phyloP scores from a whole-genome alignment of 148 eudicot genomes.

The Persicaria maculosa region DNA sequence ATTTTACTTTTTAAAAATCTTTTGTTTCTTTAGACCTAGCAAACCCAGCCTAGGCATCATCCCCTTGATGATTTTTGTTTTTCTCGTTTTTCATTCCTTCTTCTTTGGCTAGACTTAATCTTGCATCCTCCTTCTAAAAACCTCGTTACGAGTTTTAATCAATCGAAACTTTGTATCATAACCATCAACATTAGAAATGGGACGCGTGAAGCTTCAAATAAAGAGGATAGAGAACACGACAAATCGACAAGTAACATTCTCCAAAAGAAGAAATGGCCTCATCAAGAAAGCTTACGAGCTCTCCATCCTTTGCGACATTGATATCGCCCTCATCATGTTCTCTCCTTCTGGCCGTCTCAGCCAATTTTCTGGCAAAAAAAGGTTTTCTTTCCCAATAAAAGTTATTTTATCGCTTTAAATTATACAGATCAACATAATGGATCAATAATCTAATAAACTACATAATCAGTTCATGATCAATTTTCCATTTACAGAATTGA shows the following conservation, averaged over 20 bases:
- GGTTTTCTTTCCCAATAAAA: conserved; percentile 20
- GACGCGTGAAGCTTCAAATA: conserved; percentile 69
- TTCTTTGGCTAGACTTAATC: not conserved
- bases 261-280: conserved; percentile 80
- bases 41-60: not conserved
- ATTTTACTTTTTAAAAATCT: not conserved
- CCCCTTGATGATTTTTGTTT: not conserved
- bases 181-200: conserved; percentile 27
- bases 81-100: not conserved
- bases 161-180: not conserved
- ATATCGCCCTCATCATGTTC: conserved; percentile 69
- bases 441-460: not conserved
- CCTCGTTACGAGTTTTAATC: not conserved
- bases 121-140: not conserved
- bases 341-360: conserved; percentile 67
- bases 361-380: conserved; percentile 62
- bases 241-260: conserved; percentile 79
- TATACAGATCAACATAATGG: not conserved
- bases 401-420: not conserved
- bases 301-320: conserved; percentile 70
- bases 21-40: not conserved
- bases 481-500: conserved; percentile 37
- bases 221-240: conserved; percentile 63
- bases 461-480: not conserved
- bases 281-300: conserved; percentile 80